Evolutionary conservation across 108 stramenopile genomes (phyloP).

Genomic region (Cyclotella sp.): DNA sequence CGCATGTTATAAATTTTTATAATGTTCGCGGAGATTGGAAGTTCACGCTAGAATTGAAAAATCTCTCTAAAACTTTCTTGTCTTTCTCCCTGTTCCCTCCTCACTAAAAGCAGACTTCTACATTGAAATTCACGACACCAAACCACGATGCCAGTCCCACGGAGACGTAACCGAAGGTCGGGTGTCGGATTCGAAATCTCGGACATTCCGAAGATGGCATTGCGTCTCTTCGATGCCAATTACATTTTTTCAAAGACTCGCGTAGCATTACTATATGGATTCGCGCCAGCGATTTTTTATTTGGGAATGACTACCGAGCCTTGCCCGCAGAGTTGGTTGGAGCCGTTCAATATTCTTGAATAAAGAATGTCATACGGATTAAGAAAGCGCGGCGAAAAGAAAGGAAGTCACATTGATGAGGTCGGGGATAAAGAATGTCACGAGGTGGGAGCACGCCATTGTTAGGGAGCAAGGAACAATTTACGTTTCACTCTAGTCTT

Average conservation of each 20-base stretch:
- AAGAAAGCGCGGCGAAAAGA: not conserved
- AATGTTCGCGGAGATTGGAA: no score
- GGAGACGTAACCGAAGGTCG: constrained; percentile 67
- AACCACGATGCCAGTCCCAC: constrained; percentile 78
- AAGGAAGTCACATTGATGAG: no score
- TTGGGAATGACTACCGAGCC: constrained; percentile 89
- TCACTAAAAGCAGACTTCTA: not conserved
- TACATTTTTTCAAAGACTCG: constrained; percentile 78
- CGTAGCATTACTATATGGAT: constrained; percentile 66
- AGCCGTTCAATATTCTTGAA: constrained; percentile 82
- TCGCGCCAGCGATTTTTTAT: constrained; percentile 76
- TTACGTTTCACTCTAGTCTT: no score
- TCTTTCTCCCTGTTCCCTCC: not conserved
- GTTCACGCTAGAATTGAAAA: no score
- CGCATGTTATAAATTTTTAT: no score
- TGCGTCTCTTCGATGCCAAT: constrained; percentile 73
- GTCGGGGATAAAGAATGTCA: no score
- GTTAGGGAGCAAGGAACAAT: no score
- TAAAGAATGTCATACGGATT: constrained; percentile 6
- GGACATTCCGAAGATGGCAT: constrained; percentile 51
- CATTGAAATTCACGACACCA: not conserved
- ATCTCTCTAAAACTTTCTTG: no score
- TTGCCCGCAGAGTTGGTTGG: constrained; percentile 77
- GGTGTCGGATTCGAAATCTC: constrained; percentile 44
- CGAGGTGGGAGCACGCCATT: no score